Base-by-base conservation (phyloP, 176 grass and related monocot species). In the sorghum (Sorghum bicolor) region DNA sequence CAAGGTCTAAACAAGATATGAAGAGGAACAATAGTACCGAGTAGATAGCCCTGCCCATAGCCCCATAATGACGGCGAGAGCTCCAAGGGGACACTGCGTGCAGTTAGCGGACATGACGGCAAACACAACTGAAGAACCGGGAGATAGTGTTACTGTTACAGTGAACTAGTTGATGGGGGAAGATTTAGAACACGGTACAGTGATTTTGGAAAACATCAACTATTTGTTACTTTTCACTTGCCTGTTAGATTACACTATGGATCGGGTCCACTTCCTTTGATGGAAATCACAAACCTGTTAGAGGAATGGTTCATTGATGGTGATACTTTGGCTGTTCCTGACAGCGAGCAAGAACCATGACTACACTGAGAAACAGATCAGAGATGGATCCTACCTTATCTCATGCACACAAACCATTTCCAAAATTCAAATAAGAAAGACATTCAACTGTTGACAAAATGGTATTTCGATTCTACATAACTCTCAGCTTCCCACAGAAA, bases 401-500 rank as follows among this genome's bases (percentile, higher is more conserved):
- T 75, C 52, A 87, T 84, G 43, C 61, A 81, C 76, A 87, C 1
- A 81, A 57, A 72, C 4, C 63, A 65, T 62, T 74, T 65, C 83
- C 73, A 83, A 63, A 70, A 70, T 28, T 10, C 5, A 68, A 57
- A 80, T 53, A 26, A 70, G 28, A 26, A 67, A 80, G 40, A 40
- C 30, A 74, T 55, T 93, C 82, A 95, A 80, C 84, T 94, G 8
- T 94, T 91, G 81, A 99, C 71, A 89, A 94, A 96, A 84, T 94
- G 96, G 78, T 92, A 99, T 76, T 94, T 95, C 0, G 93, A 96
- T 84, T 99, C 96, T 52, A 99, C 93, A 66, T 99, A 93, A 22
- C 83, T 81, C 92, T 99, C 96, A 30, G 93, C 91, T 82, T 92
- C 96, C 96, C 96, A 99, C 39, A 96, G 76, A 72, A 99, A 96